These are phyloP conservation scores for Jimgerdemannia flammicorona DNA, from an alignment of 192 early-diverging fungal genomes.

Conservation along the genomic window DNA sequence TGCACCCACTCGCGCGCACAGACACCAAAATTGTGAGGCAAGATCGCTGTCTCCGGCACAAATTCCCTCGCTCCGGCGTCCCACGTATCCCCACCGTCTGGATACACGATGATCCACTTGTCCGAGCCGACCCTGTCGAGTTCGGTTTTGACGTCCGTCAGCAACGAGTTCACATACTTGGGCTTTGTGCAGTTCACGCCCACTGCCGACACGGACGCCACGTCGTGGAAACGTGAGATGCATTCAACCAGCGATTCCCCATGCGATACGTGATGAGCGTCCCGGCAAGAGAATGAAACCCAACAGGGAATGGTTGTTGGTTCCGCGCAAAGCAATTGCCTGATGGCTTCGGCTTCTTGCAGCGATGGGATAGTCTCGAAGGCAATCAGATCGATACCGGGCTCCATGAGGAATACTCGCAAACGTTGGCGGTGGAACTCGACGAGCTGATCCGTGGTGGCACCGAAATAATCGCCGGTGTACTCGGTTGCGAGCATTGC, in stretches of 20 bases:
- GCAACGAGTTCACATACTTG: constrained; percentile 18
- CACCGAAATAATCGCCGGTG: constrained; percentile 51
- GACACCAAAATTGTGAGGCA: constrained; percentile 28
- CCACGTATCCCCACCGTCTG: constrained; percentile 49
- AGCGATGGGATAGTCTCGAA: constrained; percentile 69
- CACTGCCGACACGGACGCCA: constrained; percentile 36
- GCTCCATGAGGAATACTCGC: constrained; percentile 7
- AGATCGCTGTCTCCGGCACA: constrained; percentile 14
- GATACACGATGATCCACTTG: constrained; percentile 48
- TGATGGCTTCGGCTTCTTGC: constrained; percentile 49
- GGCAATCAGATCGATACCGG: constrained; percentile 51
- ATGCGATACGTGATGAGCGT: constrained; percentile 25
- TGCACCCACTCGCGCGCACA: constrained; percentile 25
- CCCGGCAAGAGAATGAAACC: constrained; percentile 55
- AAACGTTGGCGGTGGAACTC: constrained; percentile 54
- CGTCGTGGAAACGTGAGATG: constrained; percentile 21
- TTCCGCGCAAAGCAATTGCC: constrained; percentile 26
- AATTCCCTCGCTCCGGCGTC: constrained; percentile 27
- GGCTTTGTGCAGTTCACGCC: constrained; percentile 69
- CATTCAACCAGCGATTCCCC: constrained; percentile 48
- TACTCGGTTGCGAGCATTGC: constrained; percentile 64
- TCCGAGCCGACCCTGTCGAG: constrained; percentile 4
- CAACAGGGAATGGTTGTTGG: constrained; percentile 39
- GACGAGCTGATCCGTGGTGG: constrained; percentile 31
- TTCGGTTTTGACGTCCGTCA: constrained; percentile 5